These are phyloP conservation scores for Kwoniella dendrophila DNA, from an alignment of 768 basidiomycete species.

Conservation along the genomic window DNA sequence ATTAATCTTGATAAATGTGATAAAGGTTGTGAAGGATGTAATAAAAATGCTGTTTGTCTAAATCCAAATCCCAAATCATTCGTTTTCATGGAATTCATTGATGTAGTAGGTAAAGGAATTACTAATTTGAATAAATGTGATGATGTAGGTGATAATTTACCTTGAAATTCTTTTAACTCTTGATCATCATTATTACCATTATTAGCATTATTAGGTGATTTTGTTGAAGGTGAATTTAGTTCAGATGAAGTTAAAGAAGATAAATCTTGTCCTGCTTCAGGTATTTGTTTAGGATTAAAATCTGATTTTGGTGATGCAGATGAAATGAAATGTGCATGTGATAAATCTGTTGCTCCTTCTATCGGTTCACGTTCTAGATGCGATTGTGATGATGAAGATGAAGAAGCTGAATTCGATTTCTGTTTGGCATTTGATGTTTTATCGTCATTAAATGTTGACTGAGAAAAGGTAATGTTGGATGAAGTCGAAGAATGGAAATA, in stretches of 20 bases:
- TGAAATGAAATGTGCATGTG: conserved; percentile 44
- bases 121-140: conserved; percentile 71
- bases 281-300: conserved; percentile 44
- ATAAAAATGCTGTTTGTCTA: conserved; percentile 63
- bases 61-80: conserved; percentile 15
- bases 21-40: conserved; percentile 71
- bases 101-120: conserved; percentile 59
- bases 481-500: too few species aligned
- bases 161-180: conserved; percentile 50
- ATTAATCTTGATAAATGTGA: conserved; percentile 68
- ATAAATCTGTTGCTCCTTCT: conserved; percentile 43
- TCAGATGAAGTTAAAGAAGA: background rate
- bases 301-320: conserved; percentile 40
- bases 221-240: background rate
- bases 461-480: too few species aligned
- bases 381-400: too few species aligned
- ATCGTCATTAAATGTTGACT: too few species aligned
- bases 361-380: too few species aligned
- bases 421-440: too few species aligned
- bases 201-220: background rate
- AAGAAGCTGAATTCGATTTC: too few species aligned
- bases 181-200: background rate
- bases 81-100: conserved; percentile 38
- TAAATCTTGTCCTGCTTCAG: conserved; percentile 28
- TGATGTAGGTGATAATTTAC: conserved; percentile 67